Evolutionary conservation across 75 land plant genomes (phyloP), one percentile per base, ranked within the genome.

Genomic region (Larix kaempferi): DNA sequence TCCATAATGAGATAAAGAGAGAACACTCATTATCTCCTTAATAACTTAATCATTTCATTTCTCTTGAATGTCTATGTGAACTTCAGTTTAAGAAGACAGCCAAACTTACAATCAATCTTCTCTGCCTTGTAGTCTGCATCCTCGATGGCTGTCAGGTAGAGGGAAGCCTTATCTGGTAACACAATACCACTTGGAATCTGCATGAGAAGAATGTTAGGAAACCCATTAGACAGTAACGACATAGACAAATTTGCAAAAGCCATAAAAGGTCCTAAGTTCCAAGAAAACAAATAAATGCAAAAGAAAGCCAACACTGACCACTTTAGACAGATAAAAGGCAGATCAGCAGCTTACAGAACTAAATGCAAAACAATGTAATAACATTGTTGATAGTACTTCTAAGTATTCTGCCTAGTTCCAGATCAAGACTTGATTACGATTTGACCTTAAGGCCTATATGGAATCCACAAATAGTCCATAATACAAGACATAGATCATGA

Each of bases 81-180:
- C 56, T 25, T 71, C 14, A 11, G 44, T 23, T 23, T 56, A 15
- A 77, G 23, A 59, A 77, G 77, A 75, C 29, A 77, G 56, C 6
- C 19, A 57, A 41, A 22, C 91, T 83, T 79, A 95, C 98, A 95
- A 37, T 86, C 90, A 77, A 95, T 95, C 83, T 95, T 95, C 74
- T 95, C 98, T 62, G 91, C 89, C 80, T 95, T 95, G 78, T 95
- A 95, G 22, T 95, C 98, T 55, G 96, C 93, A 86, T 95, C 98
- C 81, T 95, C 98, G 79, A 95, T 95, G 23, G 98, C 98, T 59
- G 94, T 91, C 60, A 95, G 78, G 78, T 84, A 88, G 57, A 95
- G 80, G 15, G 93, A 90, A 22, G 94, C 91, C 76, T 79, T 89
- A 73, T 95, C 98, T 14, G 98, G 98, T 16, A 95, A 76, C 25